Evolutionary conservation across 164 flowering plant genomes (phyloP).

Genomic region (Saururus chinensis): DNA sequence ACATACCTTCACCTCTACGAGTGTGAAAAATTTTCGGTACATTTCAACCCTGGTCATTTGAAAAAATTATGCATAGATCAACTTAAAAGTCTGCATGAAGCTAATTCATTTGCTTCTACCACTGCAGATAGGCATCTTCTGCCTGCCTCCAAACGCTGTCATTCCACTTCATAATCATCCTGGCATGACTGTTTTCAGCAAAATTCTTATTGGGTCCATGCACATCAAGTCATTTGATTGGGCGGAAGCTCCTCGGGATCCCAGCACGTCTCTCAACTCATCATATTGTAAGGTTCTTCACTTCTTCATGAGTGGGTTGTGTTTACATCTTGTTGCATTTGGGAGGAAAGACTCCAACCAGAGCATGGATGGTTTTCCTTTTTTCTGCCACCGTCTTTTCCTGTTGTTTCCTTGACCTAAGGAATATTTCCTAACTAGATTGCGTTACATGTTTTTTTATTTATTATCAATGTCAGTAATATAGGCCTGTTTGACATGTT

Average conservation of each 20-base stretch:
- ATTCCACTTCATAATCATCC: slow-evolving; percentile 96
- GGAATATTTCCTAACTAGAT: not conserved
- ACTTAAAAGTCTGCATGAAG: not conserved
- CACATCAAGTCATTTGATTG: slow-evolving; percentile 82
- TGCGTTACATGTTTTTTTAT: not conserved
- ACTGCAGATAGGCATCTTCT: slow-evolving; percentile 62
- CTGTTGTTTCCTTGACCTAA: too few species aligned
- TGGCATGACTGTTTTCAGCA: slow-evolving; percentile 89
- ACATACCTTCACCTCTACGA: slow-evolving; percentile 52
- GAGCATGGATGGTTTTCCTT: not conserved
- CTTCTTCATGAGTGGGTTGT: not conserved
- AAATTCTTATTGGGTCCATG: slow-evolving; percentile 71
- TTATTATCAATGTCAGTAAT: not conserved
- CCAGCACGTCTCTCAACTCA: not conserved
- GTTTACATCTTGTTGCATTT: not conserved
- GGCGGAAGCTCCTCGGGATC: slow-evolving; percentile 23
- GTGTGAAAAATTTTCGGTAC: slow-evolving; percentile 63
- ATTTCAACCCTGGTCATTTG: slow-evolving; percentile 2
- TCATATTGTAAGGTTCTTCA: slow-evolving; percentile 6
- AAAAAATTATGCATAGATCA: not conserved
- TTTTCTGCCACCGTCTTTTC: too few species aligned
- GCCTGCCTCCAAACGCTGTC: slow-evolving; percentile 58
- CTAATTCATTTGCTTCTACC: not conserved
- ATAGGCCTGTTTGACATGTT: not conserved
- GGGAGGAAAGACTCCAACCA: not conserved